Evolutionary conservation across 495 filamentous ascomycete genomes (phyloP), one percentile per base, ranked within the genome.

Genomic region (Aspergillus bridgeri): DNA sequence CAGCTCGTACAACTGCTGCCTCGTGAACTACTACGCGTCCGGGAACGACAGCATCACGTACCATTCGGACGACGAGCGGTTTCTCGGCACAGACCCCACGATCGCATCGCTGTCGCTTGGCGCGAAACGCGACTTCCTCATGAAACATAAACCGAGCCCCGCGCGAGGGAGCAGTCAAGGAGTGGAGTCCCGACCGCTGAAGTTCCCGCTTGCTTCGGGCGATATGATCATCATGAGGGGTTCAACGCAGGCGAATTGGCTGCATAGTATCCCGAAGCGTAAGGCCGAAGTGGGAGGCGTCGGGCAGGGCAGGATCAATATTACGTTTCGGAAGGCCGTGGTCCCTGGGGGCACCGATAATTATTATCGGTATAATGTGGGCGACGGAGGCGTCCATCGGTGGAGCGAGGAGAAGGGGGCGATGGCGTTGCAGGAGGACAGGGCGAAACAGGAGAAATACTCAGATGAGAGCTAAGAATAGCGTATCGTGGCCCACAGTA

Each of bases 211-310:
- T 20, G 76, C 61, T 3, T 81, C 79, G 50, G 87, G 89, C 0
- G 88, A 90, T 62, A 88, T 91, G 85, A 65, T 90, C 13, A 66
- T 91, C 8, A 91, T 90, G 87, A 79, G 77, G 15, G 86, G 86
- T 0, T 65, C 64, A 49, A 91, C 88, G 21, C 89, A 92, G 65
- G 62, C 79, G 24, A 80, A 83, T 63, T 91, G 88, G 88, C 68
- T 89, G 46, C 88, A 91, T 67, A 84, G 81, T 53, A 81, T 91
- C n/a, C 89, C 88, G 0, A 91, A 91, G 74, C 73, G 86, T 22
- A 78, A 82, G 33, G 33, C 33, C 3, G 33, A 38, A 13, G 33
- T 38, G 9, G 33, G 33, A 43, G 83, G 82, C 29, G 23, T 21
- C 18, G 75, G 72, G 47, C 80, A 79, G 54, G 72, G 74, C 11